A percentile compares a stretch with the other conserved stretches of the same genome.
Conservation (phyloP, 2,329 filamentous ascomycete genomes). For the Thelonectria blattea region DNA sequence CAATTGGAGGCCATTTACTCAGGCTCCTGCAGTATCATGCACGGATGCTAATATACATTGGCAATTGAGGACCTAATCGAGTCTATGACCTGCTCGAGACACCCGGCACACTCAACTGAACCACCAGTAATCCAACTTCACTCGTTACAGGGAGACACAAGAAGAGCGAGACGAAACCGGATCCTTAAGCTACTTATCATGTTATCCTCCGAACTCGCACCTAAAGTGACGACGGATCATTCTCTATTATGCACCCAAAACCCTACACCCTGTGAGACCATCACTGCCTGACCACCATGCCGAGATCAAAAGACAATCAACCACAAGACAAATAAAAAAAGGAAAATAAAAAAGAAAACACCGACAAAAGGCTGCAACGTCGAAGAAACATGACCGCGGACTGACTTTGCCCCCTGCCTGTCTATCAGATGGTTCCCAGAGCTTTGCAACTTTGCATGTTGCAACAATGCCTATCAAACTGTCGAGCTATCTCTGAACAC, state of each 20-base stretch:
- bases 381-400: constrained; percentile 35
- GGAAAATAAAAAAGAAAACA: constrained; percentile 18
- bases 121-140: not conserved
- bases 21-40: too few relatives aligned
- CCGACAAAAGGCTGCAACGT: constrained; percentile 29
- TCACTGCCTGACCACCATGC: constrained; percentile 38
- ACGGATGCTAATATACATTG: not conserved
- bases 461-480: constrained; percentile 38
- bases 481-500: constrained; percentile 39
- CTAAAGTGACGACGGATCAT: constrained; percentile 34
- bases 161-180: not conserved
- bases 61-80: not conserved
- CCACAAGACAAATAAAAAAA: constrained; percentile 6
- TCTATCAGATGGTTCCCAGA: constrained; percentile 39
- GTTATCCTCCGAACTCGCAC: constrained; percentile 21
- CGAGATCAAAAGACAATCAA: constrained; percentile 21
- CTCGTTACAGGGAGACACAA: not conserved
- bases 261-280: constrained; percentile 34
- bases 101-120: constrained; percentile 2
- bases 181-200: not conserved
- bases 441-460: constrained; percentile 33
- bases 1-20: not conserved
- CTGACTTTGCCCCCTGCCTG: constrained; percentile 36
- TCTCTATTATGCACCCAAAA: constrained; percentile 41
- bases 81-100: not conserved